Conservation (phyloP, 1,284 basidiomycete genomes). For the Marasmius fiardii region DNA sequence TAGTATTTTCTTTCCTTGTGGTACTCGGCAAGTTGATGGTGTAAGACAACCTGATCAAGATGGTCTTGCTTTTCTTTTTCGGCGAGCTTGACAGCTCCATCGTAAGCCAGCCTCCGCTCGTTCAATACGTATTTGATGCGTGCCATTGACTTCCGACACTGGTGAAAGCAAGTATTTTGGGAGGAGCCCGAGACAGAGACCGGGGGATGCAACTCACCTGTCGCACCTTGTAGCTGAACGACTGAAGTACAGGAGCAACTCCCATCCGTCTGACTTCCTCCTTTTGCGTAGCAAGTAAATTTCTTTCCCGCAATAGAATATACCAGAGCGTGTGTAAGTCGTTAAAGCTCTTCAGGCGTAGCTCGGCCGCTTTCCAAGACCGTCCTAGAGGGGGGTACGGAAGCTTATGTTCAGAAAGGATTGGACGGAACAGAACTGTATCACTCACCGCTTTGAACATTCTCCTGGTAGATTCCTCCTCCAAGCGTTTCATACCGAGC, state of each 20-base stretch:
- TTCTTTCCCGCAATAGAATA: constrained; percentile 81
- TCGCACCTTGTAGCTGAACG: constrained; percentile 19
- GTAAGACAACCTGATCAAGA: constrained; percentile 27
- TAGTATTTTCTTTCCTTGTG: constrained; percentile 17
- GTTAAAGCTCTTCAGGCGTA: constrained; percentile 86
- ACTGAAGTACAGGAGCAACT: constrained; percentile 22
- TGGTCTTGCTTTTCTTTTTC: constrained; percentile 29
- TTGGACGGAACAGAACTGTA: constrained; percentile 2
- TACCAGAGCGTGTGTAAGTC: constrained; percentile 96
- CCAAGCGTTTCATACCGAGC: constrained; percentile 31
- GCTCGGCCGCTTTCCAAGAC: constrained; percentile 81
- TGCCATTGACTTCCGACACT: constrained; percentile 97
- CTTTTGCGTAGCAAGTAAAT: constrained; percentile 84
- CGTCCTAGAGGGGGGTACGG: constrained; percentile 54
- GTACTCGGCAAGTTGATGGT: constrained; percentile 23
- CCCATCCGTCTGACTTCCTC: constrained; percentile 71
- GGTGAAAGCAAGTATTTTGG: constrained; percentile 7
- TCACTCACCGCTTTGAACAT: constrained; percentile 8
- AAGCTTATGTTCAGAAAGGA: neutral
- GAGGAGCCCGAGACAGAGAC: neutral
- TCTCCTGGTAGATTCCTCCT: constrained; percentile 8
- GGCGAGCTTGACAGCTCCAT: constrained; percentile 53
- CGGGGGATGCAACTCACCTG: constrained; percentile 7
- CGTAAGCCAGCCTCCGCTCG: constrained; percentile 85
- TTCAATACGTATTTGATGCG: constrained; percentile 93